A percentile compares a stretch with the other conserved stretches of the same genome.
Evolutionary conservation across 2,329 filamentous ascomycete genomes (phyloP).

Genomic region (Magnaporthiopsis incrustans): DNA sequence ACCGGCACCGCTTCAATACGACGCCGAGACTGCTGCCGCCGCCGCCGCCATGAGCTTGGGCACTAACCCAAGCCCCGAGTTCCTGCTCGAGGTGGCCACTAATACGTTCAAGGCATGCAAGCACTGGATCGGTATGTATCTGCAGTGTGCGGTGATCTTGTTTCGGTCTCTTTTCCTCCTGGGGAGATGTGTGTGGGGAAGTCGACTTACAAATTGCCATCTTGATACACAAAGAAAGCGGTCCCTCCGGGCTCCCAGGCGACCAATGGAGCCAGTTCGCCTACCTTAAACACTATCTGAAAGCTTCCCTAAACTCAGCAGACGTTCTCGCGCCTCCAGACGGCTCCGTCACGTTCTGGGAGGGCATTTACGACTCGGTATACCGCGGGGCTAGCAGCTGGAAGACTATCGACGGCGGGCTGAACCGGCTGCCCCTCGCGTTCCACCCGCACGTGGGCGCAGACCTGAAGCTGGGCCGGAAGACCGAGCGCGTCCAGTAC

Average conservation of each 20-base stretch:
- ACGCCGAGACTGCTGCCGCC: neutral
- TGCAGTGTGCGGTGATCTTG: neutral
- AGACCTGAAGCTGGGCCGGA: constrained; percentile 16
- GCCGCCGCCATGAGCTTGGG: neutral
- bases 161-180: too few relatives aligned
- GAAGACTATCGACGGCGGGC: constrained; percentile 24
- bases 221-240: constrained; percentile 16
- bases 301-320: constrained; percentile 43
- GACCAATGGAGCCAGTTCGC: constrained; percentile 59
- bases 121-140: constrained; percentile 25
- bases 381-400: constrained; percentile 19
- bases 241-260: constrained; percentile 37
- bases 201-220: neutral
- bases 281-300: constrained; percentile 53
- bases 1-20: neutral
- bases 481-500: constrained; percentile 18
- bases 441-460: constrained; percentile 24
- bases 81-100: constrained; percentile 28
- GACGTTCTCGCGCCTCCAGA: constrained; percentile 33
- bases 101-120: constrained; percentile 37
- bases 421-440: constrained; percentile 25
- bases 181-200: too few relatives aligned
- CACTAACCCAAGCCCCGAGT: constrained; percentile 4
- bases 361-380: constrained; percentile 23
- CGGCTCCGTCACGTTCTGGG: constrained; percentile 36